A percentile compares a stretch with the other conserved stretches of the same genome.
Evolutionary conservation across 495 filamentous ascomycete species (phyloP).

Genomic region (Trichoderma orchidacearum): DNA sequence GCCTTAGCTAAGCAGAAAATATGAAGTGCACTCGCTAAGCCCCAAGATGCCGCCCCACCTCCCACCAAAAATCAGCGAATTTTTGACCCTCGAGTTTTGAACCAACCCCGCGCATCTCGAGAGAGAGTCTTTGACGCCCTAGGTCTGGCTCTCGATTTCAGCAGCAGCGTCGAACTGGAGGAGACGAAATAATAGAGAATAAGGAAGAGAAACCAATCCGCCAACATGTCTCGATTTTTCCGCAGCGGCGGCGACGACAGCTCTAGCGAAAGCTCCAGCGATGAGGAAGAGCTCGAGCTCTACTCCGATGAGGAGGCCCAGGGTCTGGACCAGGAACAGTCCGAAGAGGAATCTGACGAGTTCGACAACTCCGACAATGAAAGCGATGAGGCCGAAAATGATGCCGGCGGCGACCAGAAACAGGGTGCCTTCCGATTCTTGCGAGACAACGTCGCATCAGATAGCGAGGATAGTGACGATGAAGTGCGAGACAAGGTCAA

Average conservation of each 20-base stretch:
- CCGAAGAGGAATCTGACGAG: conserved; percentile 27
- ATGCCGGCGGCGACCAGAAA: conserved; percentile 48
- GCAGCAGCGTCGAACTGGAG: neutral
- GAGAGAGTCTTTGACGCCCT: neutral
- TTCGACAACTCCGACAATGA: conserved; percentile 34
- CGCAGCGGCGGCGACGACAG: conserved; percentile 89
- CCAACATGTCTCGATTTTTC: conserved; percentile 78
- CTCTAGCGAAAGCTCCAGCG: conserved; percentile 67
- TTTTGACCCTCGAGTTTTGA: neutral
- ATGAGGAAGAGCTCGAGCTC: conserved; percentile 84
- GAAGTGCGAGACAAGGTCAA: conserved; percentile 76
- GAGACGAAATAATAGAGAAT: neutral
- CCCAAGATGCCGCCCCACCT: conserved; percentile 2
- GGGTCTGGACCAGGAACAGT: conserved; percentile 36
- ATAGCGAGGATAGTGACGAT: conserved; percentile 73
- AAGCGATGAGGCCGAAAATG: conserved; percentile 47
- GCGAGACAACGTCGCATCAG: conserved; percentile 50
- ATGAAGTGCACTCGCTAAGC: neutral
- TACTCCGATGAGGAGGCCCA: conserved; percentile 64
- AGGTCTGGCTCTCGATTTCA: neutral
- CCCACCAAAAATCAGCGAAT: conserved; percentile 4
- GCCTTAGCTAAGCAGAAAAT: neutral
- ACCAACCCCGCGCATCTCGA: conserved; percentile 2
- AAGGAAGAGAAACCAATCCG: neutral
- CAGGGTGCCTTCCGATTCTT: conserved; percentile 69